These are phyloP conservation scores for Mitragyna speciosa DNA, from an alignment of 257 asterid genomes.

Conservation along the genomic window DNA sequence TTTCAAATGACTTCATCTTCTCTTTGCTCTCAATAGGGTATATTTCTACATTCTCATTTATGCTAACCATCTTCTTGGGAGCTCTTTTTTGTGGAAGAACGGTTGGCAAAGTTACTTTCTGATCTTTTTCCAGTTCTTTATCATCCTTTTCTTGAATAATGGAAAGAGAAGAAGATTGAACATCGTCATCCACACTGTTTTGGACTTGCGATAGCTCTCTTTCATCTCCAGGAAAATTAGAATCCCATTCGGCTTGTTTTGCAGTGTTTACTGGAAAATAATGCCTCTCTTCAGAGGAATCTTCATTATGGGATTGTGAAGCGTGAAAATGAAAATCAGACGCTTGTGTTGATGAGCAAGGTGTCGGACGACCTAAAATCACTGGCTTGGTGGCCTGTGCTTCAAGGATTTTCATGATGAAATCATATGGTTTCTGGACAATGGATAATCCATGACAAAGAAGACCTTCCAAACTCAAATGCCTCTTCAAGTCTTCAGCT, in stretches of 20 bases:
- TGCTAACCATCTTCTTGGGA: conserved; percentile 38
- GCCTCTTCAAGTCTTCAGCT: not conserved
- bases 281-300: not conserved
- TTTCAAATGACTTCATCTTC: conserved; percentile 9
- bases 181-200: not conserved
- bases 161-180: not conserved
- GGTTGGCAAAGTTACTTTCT: not conserved
- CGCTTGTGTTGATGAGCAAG: not conserved
- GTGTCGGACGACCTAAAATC: conserved; percentile 18
- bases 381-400: conserved; percentile 28
- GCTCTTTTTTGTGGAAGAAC: conserved; percentile 10
- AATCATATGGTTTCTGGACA: conserved; percentile 6
- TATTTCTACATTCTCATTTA: conserved; percentile 29
- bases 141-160: not conserved
- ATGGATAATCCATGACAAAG: not conserved
- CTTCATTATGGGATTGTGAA: not conserved
- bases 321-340: not conserved
- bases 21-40: conserved; percentile 3
- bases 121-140: conserved; percentile 9
- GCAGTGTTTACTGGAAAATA: no score
- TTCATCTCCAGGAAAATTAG: not conserved
- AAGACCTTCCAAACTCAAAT: not conserved
- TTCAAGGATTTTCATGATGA: conserved; percentile 11
- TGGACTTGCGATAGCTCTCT: not conserved
- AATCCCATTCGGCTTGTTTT: not conserved